Base-by-base conservation (phyloP, 2,329 filamentous ascomycete genomes). In the Biscogniauxia marginata region DNA sequence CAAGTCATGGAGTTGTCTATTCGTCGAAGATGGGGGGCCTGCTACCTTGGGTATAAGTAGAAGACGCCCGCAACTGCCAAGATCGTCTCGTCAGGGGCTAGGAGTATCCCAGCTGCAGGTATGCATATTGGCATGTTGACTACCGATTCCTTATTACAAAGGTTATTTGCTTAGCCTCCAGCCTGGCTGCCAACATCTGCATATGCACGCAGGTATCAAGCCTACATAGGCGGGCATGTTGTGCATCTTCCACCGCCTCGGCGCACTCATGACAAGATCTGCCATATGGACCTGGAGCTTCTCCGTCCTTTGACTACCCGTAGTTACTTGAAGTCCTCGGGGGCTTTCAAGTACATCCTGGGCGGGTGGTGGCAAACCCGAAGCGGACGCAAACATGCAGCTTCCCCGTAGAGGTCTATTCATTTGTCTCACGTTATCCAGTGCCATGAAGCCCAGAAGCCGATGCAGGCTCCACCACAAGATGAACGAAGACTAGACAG, bases 301-400 rank as follows among this genome's bases (percentile, higher is more conserved):
- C n/a, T n/a, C n/a, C n/a, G n/a, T n/a, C n/a, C n/a, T 39, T 39
- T 5, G 13, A 11, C 13, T 16, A 39, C 30, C 13, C 13, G n/a
- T 16, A n/a, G 5, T 16, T 9, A 39, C 13, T 24, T 50, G 49
- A 57, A 25, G 20, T 18, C 18, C 49, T 23, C 55, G 47, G 52
- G 21, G 25, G 25, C n/a, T 23, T 39, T 56, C 46, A 18, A 52
- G 39, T 46, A 43, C 30, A 59, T 39, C 22, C 44, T 22, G 50
- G 18, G 7, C 55, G 49, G 25, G 44, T 48, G 56, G 55, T 47
- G 50, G 55, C 59, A 55, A 56, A 54, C 49, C 59, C 55, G 49
- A 53, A 46, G 48, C 46, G 49, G 52, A 56, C 49, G 53, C 59
- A 65, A 67, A 63, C 60, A 66, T 64, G 57, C 53, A 59, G 56